phyloP scores from a whole-genome alignment of 2,329 filamentous ascomycete species.

The Nigrospora sphaerica region DNA sequence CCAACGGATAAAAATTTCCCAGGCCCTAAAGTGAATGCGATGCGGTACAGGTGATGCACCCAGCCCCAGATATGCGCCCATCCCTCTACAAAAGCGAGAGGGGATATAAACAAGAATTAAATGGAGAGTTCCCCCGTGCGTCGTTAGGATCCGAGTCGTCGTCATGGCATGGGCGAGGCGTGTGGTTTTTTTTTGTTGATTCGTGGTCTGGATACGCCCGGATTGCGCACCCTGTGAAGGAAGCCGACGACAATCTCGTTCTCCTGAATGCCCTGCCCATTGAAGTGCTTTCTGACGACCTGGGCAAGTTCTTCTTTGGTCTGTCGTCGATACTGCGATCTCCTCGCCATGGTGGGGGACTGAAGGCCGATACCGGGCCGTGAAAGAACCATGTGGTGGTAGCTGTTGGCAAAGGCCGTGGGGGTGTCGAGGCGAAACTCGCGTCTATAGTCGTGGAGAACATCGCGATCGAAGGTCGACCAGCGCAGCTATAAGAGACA shows the following conservation, averaged over 20 bases:
- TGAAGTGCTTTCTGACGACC: constrained; percentile 76
- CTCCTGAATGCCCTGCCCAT: constrained; percentile 70
- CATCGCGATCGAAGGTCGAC: constrained; percentile 57
- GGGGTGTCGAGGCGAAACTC: constrained; percentile 66
- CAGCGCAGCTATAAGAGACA: constrained; percentile 48
- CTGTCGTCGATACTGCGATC: constrained; percentile 57
- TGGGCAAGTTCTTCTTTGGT: constrained; percentile 66
- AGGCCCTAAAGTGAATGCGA: too few species aligned
- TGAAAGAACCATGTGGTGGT: constrained; percentile 55
- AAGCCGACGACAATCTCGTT: constrained; percentile 78
- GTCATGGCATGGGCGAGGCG: constrained; percentile 23
- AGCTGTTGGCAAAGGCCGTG: constrained; percentile 59
- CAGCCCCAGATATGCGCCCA: too few species aligned
- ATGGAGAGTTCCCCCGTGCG: too few species aligned
- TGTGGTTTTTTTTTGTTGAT: constrained; percentile 23
- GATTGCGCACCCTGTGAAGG: constrained; percentile 61
- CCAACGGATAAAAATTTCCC: too few species aligned
- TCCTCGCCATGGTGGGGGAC: constrained; percentile 69
- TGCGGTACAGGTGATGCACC: too few species aligned
- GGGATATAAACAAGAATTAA: too few species aligned
- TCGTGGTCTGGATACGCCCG: constrained; percentile 34
- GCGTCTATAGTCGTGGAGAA: constrained; percentile 70
- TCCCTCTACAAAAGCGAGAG: too few species aligned
- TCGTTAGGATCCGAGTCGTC: not conserved
- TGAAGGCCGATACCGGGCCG: constrained; percentile 60